A percentile compares a stretch with the other conserved stretches of the same genome.
Conservation (phyloP, 805 yeast genomes). For the Candida odintsovae region DNA sequence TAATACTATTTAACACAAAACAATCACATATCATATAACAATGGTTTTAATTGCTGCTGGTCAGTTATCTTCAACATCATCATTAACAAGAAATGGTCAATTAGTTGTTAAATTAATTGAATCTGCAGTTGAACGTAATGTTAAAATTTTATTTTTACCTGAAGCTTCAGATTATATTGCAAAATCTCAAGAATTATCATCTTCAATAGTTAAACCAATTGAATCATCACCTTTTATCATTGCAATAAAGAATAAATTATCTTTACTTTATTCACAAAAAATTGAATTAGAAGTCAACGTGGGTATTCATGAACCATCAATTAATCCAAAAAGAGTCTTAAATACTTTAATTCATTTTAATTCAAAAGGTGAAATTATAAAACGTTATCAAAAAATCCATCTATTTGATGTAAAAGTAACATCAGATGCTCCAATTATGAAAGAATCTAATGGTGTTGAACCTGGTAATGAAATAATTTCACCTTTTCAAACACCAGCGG, state of each 20-base stretch:
- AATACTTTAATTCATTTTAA: slow-evolving; percentile 73
- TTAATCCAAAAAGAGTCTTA: slow-evolving; percentile 40
- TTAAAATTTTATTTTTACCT: slow-evolving; percentile 74
- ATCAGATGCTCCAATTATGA: slow-evolving; percentile 66
- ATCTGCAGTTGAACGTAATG: slow-evolving; percentile 57
- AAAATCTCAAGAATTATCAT: slow-evolving; percentile 40
- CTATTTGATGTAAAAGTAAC: slow-evolving; percentile 79
- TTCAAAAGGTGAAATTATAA: slow-evolving; percentile 54
- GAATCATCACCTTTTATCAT: slow-evolving; percentile 36
- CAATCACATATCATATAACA: too few species aligned
- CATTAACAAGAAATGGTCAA: slow-evolving; percentile 51
- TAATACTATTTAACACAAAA: too few species aligned
- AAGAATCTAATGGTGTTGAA: slow-evolving; percentile 73
- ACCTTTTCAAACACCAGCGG: slow-evolving; percentile 56
- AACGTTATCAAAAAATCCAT: slow-evolving; percentile 81
- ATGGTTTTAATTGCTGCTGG: slow-evolving; percentile 76
- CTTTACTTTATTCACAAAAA: slow-evolving; percentile 23
- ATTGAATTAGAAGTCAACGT: slow-evolving; percentile 57
- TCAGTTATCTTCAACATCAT: slow-evolving; percentile 73
- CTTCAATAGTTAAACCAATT: slow-evolving; percentile 49
- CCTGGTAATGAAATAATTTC: slow-evolving; percentile 54
- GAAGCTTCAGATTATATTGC: slow-evolving; percentile 92
- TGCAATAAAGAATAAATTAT: slow-evolving; percentile 40
- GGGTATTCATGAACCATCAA: slow-evolving; percentile 82
- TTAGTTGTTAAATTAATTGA: slow-evolving; percentile 53